Base-by-base conservation (phyloP, 139 green algal genomes). In the Tetradesmus obliquus region DNA sequence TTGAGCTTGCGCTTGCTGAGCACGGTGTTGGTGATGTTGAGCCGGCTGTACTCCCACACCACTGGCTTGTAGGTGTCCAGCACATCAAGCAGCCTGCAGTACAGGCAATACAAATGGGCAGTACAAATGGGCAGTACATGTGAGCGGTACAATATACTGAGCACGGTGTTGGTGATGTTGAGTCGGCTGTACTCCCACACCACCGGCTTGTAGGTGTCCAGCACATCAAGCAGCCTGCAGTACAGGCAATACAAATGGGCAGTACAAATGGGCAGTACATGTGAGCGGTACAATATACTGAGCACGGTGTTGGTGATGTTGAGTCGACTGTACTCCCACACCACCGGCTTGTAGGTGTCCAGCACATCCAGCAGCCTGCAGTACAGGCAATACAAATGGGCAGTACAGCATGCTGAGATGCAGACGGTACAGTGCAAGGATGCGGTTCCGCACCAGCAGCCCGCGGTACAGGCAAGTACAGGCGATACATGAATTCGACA, bases 1-100 rank as follows among this genome's bases (percentile, higher is more conserved):
- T 98, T 98, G 55, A 99, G 96, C 95, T 99, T 99, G 86, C 98
- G 96, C 96, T 99, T 99, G 93, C 95, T 98, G 91, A 99, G 94
- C 20, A 99, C 97, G 81, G 96, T 99, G 96, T 99, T 94, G 19
- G 98, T 99, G 91, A 99, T 97, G 95, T 99, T 99, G 72, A 99
- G 97, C 5, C 98, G 95, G 17, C 95, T 96, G 93, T 99, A 99
- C 96, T 99, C 98, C 97, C 97, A 99, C 87, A 99, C 98, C 20
- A 98, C 83, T 10, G 98, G 98, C 96, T 99, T 99, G 96, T 99
- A 99, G 82, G 97, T 94, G 60, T 95, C 96, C 82, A 99, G 93
- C 5, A 96, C 96, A 91, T 99, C 96, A 32, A 98, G 89, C 90
- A 97, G 91, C 94, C 94, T 95, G 90, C 1, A 62, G 66, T n/a